Base-by-base conservation (phyloP, 2,329 filamentous ascomycete genomes). In the Fusarium graminum region DNA sequence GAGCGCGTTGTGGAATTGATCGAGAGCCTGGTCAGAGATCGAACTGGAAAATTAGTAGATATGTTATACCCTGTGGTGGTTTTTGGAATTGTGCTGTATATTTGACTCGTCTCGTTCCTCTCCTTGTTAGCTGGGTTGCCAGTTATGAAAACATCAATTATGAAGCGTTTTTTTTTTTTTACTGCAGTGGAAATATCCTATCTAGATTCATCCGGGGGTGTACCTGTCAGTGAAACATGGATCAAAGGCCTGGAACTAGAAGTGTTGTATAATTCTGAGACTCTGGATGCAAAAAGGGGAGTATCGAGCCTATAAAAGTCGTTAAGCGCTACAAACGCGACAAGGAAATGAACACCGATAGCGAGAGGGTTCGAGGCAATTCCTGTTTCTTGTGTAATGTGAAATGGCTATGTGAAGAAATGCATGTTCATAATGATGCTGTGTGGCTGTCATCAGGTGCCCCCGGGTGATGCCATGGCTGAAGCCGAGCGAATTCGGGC, bases 351-450 rank as follows among this genome's bases (percentile, higher is more conserved):
- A 14, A 39, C 7, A 13, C 26, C 14, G 25, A 29, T 25, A 30
- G n/a, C 28, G 25, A 25, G 25, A 25, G 32, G 17, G 12, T 40
- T 32, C n/a, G 29, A 29, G 16, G 16, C 34, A 43, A 40, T 61
- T 60, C 54, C 42, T 61, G 51, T 36, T 65, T 51, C 41, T 45
- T 32, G 32, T 49, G 54, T 46, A 64, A 64, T 58, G 52, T 36
- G 14, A 36, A 36, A 36, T 36, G 16, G 34, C 16, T 22, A 50
- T 30, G 46, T 34, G 29, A 52, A 52, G 40, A 22, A 19, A 28
- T 22, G 32, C 42, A 28, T 9, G 46, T 47, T 54, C 40, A 57
- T 65, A 29, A 68, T 68, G 59, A 68, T 67, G 55, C 34, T 65
- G n/a, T 46, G 28, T 44, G 38, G 43, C 44, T 55, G 65, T 57